Percentiles rank a stretch among this genome's conserved stretches.
phyloP scores from a whole-genome alignment of 164 flowering plant species.

The Houttuynia cordata region DNA sequence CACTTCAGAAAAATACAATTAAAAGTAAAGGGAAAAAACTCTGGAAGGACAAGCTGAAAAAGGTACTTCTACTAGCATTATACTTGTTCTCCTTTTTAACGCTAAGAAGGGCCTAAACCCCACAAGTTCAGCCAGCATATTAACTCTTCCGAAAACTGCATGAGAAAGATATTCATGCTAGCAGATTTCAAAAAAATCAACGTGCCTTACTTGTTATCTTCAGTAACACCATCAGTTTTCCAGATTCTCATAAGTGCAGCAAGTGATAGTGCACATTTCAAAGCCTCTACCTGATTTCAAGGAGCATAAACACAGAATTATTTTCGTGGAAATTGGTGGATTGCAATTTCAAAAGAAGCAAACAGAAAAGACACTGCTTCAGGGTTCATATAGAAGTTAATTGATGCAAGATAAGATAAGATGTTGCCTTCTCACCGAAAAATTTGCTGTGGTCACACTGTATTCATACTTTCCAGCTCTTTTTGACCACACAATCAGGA shows the following conservation, averaged over 20 bases:
- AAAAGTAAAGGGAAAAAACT: too few relatives aligned
- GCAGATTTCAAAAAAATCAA: neutral
- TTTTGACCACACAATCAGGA: conserved; percentile 97
- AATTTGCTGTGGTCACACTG: conserved; percentile 95
- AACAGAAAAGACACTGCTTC: too few relatives aligned
- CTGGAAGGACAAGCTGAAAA: too few relatives aligned
- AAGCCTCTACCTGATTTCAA: conserved; percentile 61
- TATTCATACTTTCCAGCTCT: conserved; percentile 97
- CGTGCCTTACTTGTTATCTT: conserved; percentile 61
- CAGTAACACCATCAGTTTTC: conserved; percentile 78
- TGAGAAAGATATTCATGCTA: neutral
- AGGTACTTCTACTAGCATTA: too few relatives aligned
- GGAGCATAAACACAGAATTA: neutral
- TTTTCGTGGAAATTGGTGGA: too few relatives aligned
- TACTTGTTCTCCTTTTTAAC: too few relatives aligned
- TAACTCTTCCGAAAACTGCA: too few relatives aligned
- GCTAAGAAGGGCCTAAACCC: too few relatives aligned
- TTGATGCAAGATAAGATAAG: neutral
- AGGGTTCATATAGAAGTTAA: too few relatives aligned
- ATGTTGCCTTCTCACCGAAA: conserved; percentile 45
- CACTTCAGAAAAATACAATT: too few relatives aligned
- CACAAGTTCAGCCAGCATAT: too few relatives aligned
- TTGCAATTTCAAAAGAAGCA: too few relatives aligned
- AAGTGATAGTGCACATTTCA: conserved; percentile 81
- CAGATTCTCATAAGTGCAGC: conserved; percentile 66